phyloP scores from a whole-genome alignment of 163 green algal genomes.

The Scenedesmus sp. region DNA sequence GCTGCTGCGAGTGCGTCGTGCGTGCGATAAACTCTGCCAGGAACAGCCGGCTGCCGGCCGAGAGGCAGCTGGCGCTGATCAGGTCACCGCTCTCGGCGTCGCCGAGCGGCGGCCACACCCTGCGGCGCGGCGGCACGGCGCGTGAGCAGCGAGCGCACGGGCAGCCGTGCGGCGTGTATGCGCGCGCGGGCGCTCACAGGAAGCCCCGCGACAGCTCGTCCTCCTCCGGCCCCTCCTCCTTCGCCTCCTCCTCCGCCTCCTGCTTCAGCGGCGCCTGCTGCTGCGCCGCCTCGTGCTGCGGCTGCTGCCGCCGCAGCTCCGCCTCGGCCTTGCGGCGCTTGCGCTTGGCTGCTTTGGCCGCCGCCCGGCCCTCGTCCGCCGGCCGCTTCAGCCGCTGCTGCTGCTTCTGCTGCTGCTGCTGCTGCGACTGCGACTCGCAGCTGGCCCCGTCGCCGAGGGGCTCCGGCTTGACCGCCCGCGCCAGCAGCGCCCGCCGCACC shows the following conservation, averaged over 20 bases:
- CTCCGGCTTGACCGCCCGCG: no score
- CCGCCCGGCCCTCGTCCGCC: neutral
- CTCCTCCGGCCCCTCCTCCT: neutral
- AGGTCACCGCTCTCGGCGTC: neutral
- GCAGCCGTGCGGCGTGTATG: neutral
- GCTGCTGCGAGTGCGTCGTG: neutral
- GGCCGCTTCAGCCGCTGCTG: neutral
- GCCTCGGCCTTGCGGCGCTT: no score
- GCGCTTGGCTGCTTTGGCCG: no score
- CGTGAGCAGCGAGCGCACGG: neutral
- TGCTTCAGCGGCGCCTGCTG: no score
- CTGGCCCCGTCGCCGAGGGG: no score
- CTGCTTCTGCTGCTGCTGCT: neutral
- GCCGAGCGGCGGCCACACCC: constrained; percentile 15
- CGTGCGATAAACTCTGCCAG: neutral
- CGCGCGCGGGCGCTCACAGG: neutral
- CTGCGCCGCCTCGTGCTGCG: no score
- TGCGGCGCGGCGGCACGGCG: no score
- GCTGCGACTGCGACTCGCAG: neutral
- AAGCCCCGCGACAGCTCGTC: neutral
- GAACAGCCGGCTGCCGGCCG: neutral
- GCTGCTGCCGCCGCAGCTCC: no score
- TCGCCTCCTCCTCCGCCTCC: no score
- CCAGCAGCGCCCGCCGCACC: no score
- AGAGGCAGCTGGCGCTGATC: neutral